These are phyloP conservation scores for Alnus rubra DNA, from an alignment of 306 rosid genomes.

Conservation along the genomic window DNA sequence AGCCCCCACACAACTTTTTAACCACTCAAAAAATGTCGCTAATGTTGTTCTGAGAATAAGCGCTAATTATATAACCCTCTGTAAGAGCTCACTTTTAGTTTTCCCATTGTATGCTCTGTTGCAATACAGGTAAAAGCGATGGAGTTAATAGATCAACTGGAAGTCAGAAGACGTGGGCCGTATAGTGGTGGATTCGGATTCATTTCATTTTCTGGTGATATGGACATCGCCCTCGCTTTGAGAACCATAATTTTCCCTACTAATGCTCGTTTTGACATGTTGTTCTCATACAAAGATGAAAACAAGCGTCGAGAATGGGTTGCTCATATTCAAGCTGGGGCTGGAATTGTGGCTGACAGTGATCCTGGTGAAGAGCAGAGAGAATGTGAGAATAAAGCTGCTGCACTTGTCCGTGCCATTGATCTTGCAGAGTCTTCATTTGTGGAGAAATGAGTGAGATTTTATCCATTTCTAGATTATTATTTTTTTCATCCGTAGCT, in stretches of 20 bases:
- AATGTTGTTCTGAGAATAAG: background rate
- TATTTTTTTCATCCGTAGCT: too few relatives aligned
- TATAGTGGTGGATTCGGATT: slow-evolving; percentile 98
- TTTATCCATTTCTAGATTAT: too few relatives aligned
- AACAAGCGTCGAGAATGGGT: slow-evolving; percentile 82
- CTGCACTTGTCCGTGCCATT: slow-evolving; percentile 92
- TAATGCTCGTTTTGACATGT: slow-evolving; percentile 67
- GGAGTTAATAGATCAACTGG: slow-evolving; percentile 95
- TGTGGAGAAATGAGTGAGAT: slow-evolving; percentile 13
- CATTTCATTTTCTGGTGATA: slow-evolving; percentile 79
- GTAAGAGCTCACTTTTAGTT: slow-evolving; percentile 20
- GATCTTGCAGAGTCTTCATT: slow-evolving; percentile 94
- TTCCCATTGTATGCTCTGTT: slow-evolving; percentile 19
- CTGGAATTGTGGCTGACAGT: slow-evolving; percentile 95
- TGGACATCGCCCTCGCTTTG: slow-evolving; percentile 94
- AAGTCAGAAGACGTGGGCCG: slow-evolving; percentile 89
- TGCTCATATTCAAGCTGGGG: slow-evolving; percentile 94
- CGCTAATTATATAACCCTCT: background rate
- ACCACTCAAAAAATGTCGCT: background rate
- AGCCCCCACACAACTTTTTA: background rate
- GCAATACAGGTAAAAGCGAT: slow-evolving; percentile 87
- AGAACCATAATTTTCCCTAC: slow-evolving; percentile 92
- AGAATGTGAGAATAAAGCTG: slow-evolving; percentile 97
- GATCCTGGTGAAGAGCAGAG: slow-evolving; percentile 86
- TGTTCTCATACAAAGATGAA: slow-evolving; percentile 80